Evolutionary conservation across 2,329 filamentous ascomycete genomes (phyloP).

Genomic region (Exophiala dermatitidis): DNA sequence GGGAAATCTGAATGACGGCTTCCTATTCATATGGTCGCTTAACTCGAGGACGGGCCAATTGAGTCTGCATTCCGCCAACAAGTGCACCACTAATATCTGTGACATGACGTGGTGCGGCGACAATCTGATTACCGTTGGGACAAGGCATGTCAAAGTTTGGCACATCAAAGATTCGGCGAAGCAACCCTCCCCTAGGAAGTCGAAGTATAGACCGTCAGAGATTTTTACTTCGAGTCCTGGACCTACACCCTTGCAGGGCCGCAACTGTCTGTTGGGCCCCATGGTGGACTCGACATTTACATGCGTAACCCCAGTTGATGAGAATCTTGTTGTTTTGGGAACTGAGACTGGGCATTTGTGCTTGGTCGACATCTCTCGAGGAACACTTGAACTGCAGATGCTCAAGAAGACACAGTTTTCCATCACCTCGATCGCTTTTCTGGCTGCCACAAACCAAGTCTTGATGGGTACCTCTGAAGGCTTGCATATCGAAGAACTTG

Average conservation of each 20-base stretch:
- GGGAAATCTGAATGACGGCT: constrained; percentile 84
- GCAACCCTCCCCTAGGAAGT: constrained; percentile 58
- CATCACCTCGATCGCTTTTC: constrained; percentile 18
- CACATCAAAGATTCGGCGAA: constrained; percentile 47
- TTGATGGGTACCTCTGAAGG: constrained; percentile 19
- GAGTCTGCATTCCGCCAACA: constrained; percentile 76
- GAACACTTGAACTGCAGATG: constrained; percentile 15
- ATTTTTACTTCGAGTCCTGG: constrained; percentile 37
- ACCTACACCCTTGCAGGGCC: constrained; percentile 68
- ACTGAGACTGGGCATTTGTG: constrained; percentile 88
- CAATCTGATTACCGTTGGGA: constrained; percentile 75
- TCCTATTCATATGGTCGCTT: constrained; percentile 83
- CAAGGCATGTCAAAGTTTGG: constrained; percentile 92
- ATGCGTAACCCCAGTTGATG: constrained; percentile 64
- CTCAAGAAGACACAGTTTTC: constrained; percentile 16
- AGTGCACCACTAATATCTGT: constrained; percentile 79
- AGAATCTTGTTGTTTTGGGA: constrained; percentile 70
- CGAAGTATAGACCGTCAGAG: constrained; percentile 37
- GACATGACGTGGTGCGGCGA: constrained; percentile 88
- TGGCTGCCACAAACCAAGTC: constrained; percentile 3
- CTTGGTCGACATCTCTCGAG: constrained; percentile 53
- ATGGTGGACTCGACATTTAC: constrained; percentile 80
- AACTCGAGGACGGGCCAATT: constrained; percentile 75
- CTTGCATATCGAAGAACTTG: constrained; percentile 16
- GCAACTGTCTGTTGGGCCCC: constrained; percentile 77